A percentile compares a stretch with the other conserved stretches of the same genome.
These are phyloP conservation scores for Graphium sp. DNA, from an alignment of 2,329 filamentous ascomycete species.

Conservation along the genomic window DNA sequence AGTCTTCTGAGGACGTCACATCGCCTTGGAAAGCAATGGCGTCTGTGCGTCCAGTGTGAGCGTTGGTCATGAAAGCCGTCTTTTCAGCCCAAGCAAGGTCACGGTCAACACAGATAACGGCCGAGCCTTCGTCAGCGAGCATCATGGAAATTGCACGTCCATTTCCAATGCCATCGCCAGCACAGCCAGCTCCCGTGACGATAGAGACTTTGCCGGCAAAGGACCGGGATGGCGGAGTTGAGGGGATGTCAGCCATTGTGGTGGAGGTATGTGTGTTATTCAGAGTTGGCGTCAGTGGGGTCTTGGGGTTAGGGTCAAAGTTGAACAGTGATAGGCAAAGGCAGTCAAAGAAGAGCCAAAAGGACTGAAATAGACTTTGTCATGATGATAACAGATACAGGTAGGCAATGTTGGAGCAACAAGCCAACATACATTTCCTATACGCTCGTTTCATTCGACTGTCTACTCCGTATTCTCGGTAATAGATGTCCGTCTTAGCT, in stretches of 20 bases:
- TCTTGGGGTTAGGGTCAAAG: too few relatives aligned
- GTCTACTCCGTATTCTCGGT: too few relatives aligned
- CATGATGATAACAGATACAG: too few relatives aligned
- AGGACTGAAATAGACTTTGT: too few relatives aligned
- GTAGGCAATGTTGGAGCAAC: too few relatives aligned
- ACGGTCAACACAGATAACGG: constrained; percentile 41
- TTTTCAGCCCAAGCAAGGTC: constrained; percentile 28
- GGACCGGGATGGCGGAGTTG: constrained; percentile 10
- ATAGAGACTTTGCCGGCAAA: constrained; percentile 26
- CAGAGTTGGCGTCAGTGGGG: too few relatives aligned
- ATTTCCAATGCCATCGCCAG: constrained; percentile 41
- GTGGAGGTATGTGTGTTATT: background rate
- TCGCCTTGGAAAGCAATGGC: constrained; percentile 29
- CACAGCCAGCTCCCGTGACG: constrained; percentile 40
- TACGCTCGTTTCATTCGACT: too few relatives aligned
- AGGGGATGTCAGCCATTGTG: too few relatives aligned
- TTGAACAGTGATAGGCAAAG: too few relatives aligned
- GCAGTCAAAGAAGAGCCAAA: too few relatives aligned
- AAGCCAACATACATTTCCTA: too few relatives aligned
- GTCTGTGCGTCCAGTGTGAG: constrained; percentile 16
- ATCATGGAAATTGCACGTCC: constrained; percentile 40
- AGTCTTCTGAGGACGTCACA: constrained; percentile 36
- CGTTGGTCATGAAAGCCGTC: constrained; percentile 34
- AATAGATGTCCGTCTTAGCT: too few relatives aligned
- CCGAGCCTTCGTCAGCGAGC: constrained; percentile 38